phyloP scores from a whole-genome alignment of 176 grass and related monocot genomes.

The Urochloa ruziziensis region DNA sequence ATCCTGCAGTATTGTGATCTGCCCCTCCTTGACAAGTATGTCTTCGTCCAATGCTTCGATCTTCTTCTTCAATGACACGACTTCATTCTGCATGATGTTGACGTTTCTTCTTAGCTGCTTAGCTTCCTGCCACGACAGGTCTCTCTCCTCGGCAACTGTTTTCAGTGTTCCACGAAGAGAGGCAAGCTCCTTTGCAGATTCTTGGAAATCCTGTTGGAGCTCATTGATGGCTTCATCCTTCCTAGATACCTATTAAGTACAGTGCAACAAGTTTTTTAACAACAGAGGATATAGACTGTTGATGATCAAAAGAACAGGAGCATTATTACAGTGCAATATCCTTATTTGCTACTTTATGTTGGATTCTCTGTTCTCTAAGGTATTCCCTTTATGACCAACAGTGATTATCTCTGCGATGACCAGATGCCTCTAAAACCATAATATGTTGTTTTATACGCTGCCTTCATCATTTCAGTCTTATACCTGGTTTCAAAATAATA shows the following conservation, averaged over 20 bases:
- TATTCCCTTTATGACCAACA: neutral
- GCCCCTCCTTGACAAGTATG: slow-evolving; percentile 74
- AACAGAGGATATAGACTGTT: neutral
- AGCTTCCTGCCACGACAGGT: slow-evolving; percentile 65
- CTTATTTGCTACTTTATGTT: neutral
- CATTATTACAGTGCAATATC: neutral
- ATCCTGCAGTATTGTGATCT: slow-evolving; percentile 84
- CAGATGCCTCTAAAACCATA: neutral
- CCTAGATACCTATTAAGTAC: slow-evolving; percentile 45
- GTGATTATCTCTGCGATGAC: neutral
- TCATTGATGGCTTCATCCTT: slow-evolving; percentile 67
- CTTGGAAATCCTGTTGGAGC: slow-evolving; percentile 67
- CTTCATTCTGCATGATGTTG: slow-evolving; percentile 44
- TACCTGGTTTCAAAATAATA: neutral
- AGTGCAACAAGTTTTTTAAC: slow-evolving; percentile 9
- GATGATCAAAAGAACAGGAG: no score
- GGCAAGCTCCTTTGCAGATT: slow-evolving; percentile 62
- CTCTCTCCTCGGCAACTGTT: slow-evolving; percentile 67
- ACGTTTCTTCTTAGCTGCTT: slow-evolving; percentile 46
- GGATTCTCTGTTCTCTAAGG: neutral
- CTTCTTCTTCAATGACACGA: slow-evolving; percentile 47
- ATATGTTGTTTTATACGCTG: neutral
- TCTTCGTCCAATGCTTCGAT: slow-evolving; percentile 82
- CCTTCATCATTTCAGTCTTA: neutral
- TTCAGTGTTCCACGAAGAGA: slow-evolving; percentile 61